These are phyloP conservation scores for Fonsecaea nubica DNA, from an alignment of 2,329 filamentous ascomycete species.

Conservation along the genomic window DNA sequence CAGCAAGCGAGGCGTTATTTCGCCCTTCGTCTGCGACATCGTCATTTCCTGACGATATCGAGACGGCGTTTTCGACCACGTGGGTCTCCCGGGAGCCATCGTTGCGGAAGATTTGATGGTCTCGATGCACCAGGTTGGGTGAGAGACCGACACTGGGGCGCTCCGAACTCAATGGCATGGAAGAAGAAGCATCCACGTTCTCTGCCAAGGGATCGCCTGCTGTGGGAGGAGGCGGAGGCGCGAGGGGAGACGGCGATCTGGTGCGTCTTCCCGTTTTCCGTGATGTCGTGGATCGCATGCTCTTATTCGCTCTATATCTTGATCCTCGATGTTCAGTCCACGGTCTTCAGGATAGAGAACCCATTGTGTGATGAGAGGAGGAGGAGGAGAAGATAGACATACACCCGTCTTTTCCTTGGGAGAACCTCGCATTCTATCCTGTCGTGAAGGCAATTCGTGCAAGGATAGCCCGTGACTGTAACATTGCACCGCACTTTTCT, in stretches of 20 bases:
- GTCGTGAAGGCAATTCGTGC: conserved; percentile 76
- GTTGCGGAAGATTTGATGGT: not conserved
- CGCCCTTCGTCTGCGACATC: not conserved
- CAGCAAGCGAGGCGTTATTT: not conserved
- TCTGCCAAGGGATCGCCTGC: too few relatives aligned
- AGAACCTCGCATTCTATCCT: conserved; percentile 51
- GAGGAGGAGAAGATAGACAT: not conserved
- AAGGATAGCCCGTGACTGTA: conserved; percentile 80
- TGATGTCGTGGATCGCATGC: too few relatives aligned
- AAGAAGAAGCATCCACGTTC: too few relatives aligned
- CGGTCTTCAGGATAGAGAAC: not conserved
- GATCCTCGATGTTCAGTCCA: not conserved
- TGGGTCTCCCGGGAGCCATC: not conserved
- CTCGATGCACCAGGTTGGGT: too few relatives aligned
- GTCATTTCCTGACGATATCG: too few relatives aligned
- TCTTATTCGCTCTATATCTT: too few relatives aligned
- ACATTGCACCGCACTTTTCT: conserved; percentile 94
- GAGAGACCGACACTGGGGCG: too few relatives aligned
- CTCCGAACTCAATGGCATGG: too few relatives aligned
- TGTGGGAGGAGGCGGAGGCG: too few relatives aligned
- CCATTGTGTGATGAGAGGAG: not conserved
- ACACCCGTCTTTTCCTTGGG: conserved; percentile 1
- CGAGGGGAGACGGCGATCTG: too few relatives aligned
- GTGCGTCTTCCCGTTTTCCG: too few relatives aligned
- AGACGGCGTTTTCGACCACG: not conserved